phyloP scores from a whole-genome alignment of 2,329 filamentous ascomycete species.

The Trichoderma koningiopsis region DNA sequence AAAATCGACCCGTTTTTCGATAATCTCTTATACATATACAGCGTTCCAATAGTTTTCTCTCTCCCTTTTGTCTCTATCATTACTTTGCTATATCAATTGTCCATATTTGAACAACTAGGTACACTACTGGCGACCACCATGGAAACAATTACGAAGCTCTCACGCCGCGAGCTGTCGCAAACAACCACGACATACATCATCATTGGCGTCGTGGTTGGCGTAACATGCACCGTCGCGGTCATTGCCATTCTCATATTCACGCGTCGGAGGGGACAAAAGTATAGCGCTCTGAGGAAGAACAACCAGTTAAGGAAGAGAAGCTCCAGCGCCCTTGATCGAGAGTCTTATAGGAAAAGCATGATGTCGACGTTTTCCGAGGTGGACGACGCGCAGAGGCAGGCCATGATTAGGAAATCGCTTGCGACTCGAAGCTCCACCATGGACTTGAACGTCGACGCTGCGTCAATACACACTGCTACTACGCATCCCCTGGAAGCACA shows the following conservation, averaged over 20 bases:
- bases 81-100: not conserved
- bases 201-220: constrained; percentile 7
- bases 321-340: not conserved
- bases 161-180: not conserved
- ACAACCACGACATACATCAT: constrained; percentile 22
- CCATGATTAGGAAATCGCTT: constrained; percentile 25
- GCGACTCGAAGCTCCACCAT: constrained; percentile 16
- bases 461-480: not conserved
- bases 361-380: constrained; percentile 20
- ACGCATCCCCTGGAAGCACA: not conserved
- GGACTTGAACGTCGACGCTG: not conserved
- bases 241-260: constrained; percentile 6
- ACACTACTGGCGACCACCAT: not conserved
- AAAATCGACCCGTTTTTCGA: constrained; percentile 1
- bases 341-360: constrained; percentile 18
- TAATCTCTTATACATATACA: not conserved
- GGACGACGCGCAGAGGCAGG: constrained; percentile 20
- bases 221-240: not conserved
- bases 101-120: not conserved
- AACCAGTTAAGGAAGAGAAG: constrained; percentile 2
- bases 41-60: not conserved
- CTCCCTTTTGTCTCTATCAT: not conserved
- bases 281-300: constrained; percentile 5
- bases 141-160: not conserved
- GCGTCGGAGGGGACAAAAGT: constrained; percentile 3